A percentile compares a stretch with the other conserved stretches of the same genome.
Evolutionary conservation across 306 rosid species (phyloP).

Genomic region (Vigna radiata): DNA sequence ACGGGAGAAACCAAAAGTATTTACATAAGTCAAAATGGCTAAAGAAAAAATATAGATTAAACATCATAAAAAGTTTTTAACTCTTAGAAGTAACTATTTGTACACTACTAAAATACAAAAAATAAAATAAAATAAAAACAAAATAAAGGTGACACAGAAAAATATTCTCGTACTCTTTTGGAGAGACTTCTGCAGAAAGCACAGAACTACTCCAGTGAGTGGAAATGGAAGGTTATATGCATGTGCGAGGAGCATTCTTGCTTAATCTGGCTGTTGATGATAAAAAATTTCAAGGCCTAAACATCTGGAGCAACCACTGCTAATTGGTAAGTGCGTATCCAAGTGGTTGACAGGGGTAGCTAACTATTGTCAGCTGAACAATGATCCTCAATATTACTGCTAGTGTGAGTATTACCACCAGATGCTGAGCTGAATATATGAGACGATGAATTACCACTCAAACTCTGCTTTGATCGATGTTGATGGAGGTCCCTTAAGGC

Average conservation of each 20-base stretch:
- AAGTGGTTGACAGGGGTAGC: slow-evolving; percentile 19
- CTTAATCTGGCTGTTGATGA: not conserved
- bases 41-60: too few relatives aligned
- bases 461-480: slow-evolving; percentile 45
- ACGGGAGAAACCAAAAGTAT: too few relatives aligned
- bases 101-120: not conserved
- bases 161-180: not conserved
- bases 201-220: not conserved
- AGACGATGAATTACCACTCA: slow-evolving; percentile 43
- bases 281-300: not conserved
- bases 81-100: not conserved
- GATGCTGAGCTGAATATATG: slow-evolving; percentile 53
- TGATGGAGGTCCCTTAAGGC: slow-evolving; percentile 72
- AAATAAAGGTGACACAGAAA: not conserved
- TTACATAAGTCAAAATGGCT: too few relatives aligned
- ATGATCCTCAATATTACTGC: slow-evolving; percentile 38
- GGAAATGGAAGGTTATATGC: not conserved
- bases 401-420: slow-evolving; percentile 37
- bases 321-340: not conserved
- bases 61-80: too few relatives aligned
- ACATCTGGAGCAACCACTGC: not conserved
- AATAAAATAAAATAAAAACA: not conserved
- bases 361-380: slow-evolving; percentile 34
- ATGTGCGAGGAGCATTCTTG: not conserved
- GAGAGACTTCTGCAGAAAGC: not conserved